Evolutionary conservation across 169 alveolate genomes (phyloP).

Genomic region (Cryptosporidium felis): DNA sequence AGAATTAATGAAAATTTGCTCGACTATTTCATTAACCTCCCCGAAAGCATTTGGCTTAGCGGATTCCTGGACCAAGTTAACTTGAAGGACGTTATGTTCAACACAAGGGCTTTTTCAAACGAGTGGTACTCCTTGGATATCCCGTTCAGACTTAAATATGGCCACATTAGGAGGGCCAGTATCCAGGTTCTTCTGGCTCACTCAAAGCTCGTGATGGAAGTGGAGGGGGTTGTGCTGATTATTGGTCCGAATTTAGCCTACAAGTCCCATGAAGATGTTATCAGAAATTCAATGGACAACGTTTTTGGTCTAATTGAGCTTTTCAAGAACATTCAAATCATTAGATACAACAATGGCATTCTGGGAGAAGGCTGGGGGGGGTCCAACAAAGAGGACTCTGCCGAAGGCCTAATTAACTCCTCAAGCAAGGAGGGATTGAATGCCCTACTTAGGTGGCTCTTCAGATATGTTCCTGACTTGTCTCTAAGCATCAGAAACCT

Average conservation of each 20-base stretch:
- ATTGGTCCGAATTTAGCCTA: slow-evolving; percentile 62
- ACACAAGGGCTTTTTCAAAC: slow-evolving; percentile 62
- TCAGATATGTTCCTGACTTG: slow-evolving; percentile 61
- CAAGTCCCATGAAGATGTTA: slow-evolving; percentile 55
- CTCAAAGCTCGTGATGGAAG: slow-evolving; percentile 55
- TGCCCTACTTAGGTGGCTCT: slow-evolving; percentile 54
- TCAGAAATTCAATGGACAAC: slow-evolving; percentile 55
- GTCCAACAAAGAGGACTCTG: neutral
- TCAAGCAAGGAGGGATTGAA: slow-evolving; percentile 65
- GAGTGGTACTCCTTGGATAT: slow-evolving; percentile 69
- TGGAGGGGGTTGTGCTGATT: slow-evolving; percentile 59
- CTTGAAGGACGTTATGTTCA: slow-evolving; percentile 63
- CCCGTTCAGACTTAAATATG: slow-evolving; percentile 65
- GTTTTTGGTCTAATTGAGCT: slow-evolving; percentile 31
- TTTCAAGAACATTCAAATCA: slow-evolving; percentile 34
- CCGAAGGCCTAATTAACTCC: neutral
- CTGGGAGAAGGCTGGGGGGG: neutral
- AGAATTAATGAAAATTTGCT: slow-evolving; percentile 59
- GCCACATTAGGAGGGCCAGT: slow-evolving; percentile 61
- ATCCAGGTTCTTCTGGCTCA: slow-evolving; percentile 65
- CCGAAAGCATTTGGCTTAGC: slow-evolving; percentile 68
- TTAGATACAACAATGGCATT: slow-evolving; percentile 16
- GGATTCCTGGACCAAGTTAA: slow-evolving; percentile 61
- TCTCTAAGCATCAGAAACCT: slow-evolving; percentile 53
- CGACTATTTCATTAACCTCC: slow-evolving; percentile 58